Base-by-base conservation (phyloP, 2,329 filamentous ascomycete species). In the Calonectria honghensis region DNA sequence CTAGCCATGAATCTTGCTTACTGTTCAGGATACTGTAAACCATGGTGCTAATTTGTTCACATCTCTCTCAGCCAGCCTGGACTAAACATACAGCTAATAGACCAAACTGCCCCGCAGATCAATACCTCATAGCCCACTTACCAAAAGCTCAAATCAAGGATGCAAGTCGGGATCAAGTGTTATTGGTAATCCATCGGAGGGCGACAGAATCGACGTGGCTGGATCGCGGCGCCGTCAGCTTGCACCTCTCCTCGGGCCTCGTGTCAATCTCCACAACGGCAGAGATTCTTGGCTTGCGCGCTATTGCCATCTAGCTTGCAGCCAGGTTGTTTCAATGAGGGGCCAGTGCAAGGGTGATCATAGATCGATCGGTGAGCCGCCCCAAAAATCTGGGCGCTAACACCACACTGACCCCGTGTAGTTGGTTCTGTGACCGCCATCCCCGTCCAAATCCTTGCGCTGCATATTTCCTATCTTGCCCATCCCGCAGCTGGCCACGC, bases 331-430 rank as follows among this genome's bases (percentile, higher is more conserved):
- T 24, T 39, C 13, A 24, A 61, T 41, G 57, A 41, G 54, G n/a
- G n/a, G 14, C 51, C 57, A 41, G 20, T 29, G n/a, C 57, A 61
- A 41, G 57, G 57, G 24, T 61, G 13, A 39, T 27, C n/a, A 37
- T 20, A 39, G 57, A 61, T 61, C 57, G 35, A 61, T 61, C 57
- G 24, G 35, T 39, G 6, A 41, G 57, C 57, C 35, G n/a, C 57
- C 57, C n/a, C 31, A 59, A 18, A 24, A 29, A 41, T 27, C 10
- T 18, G 5, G 35, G 16, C 35, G 35, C 57, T 41, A 39, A 13
- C 35, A 41, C 7, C 54, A 27, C 37, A n/a, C 57, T 61, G 57
- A 13, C 35, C n/a, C 41, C 11, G 5, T 18, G 35, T 14, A 41
- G 14, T 24, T 24, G 20, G 32, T 39, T 37, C 20, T 18, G 35